Evolutionary conservation across 2,329 filamentous ascomycete species (phyloP).

Genomic region (Exophiala mesophila): DNA sequence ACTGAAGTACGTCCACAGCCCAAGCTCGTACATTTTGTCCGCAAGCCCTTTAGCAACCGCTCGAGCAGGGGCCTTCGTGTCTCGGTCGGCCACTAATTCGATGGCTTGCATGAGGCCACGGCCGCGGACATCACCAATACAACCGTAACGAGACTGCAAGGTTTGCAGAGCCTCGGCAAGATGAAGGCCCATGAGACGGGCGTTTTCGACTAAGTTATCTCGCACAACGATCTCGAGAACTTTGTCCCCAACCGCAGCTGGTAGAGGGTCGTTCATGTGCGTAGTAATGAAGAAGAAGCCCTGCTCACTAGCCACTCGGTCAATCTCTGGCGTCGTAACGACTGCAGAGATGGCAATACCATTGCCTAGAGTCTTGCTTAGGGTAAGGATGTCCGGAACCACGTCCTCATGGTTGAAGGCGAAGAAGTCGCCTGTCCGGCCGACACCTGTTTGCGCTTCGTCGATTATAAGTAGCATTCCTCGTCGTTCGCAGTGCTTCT

Average conservation of each 20-base stretch:
- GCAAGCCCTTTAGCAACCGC: conserved; percentile 47
- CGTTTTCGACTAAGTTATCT: conserved; percentile 49
- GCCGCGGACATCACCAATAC: conserved; percentile 57
- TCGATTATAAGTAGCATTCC: conserved; percentile 68
- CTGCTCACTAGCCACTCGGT: conserved; percentile 41
- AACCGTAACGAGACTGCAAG: conserved; percentile 49
- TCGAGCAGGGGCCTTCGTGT: conserved; percentile 43
- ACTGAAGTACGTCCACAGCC: conserved; percentile 44
- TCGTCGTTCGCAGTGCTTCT: conserved; percentile 39
- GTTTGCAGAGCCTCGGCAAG: conserved; percentile 44
- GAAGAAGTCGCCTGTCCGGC: conserved; percentile 90
- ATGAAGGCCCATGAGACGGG: conserved; percentile 40
- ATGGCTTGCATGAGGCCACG: conserved; percentile 54
- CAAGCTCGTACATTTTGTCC: conserved; percentile 45
- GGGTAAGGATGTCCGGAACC: conserved; percentile 82
- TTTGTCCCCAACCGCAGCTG: conserved; percentile 55
- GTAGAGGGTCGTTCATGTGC: conserved; percentile 57
- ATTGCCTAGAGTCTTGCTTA: conserved; percentile 34
- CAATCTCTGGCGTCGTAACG: conserved; percentile 51
- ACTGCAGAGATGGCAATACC: conserved; percentile 51
- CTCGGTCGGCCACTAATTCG: conserved; percentile 49
- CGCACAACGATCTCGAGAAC: conserved; percentile 57
- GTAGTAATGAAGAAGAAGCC: conserved; percentile 56
- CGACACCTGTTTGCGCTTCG: conserved; percentile 87
- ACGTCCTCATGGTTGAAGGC: conserved; percentile 91